These are phyloP conservation scores for Chaetomiaceae sp. DNA, from an alignment of 2,329 filamentous ascomycete genomes.

Conservation along the genomic window DNA sequence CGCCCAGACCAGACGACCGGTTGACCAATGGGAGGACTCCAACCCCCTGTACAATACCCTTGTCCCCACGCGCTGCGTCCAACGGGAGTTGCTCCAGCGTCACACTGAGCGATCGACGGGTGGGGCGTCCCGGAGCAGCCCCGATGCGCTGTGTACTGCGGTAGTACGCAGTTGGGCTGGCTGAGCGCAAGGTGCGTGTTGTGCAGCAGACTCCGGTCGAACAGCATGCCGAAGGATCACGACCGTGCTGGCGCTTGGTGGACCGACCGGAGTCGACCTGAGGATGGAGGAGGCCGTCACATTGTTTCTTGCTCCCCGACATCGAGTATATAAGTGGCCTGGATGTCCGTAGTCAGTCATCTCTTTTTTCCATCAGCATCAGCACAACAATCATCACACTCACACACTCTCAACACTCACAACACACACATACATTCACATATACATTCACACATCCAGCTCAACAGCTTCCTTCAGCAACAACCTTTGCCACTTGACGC, in stretches of 20 bases:
- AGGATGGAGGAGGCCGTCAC: neutral
- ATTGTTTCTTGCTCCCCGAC: too few relatives aligned
- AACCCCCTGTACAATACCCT: too few relatives aligned
- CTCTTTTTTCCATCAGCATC: neutral
- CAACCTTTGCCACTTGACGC: too few relatives aligned
- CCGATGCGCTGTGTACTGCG: too few relatives aligned
- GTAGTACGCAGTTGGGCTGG: too few relatives aligned
- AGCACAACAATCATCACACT: neutral
- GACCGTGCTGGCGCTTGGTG: too few relatives aligned
- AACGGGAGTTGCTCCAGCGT: neutral
- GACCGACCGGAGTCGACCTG: neutral
- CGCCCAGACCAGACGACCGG: too few relatives aligned
- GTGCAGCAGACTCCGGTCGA: neutral
- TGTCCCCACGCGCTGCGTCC: neutral
- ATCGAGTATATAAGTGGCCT: neutral
- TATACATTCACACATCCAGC: too few relatives aligned
- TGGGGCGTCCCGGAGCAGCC: neutral
- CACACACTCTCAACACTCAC: too few relatives aligned
- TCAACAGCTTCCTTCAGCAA: neutral
- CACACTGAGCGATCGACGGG: too few relatives aligned
- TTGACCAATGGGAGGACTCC: neutral
- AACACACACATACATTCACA: too few relatives aligned
- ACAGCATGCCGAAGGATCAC: neutral
- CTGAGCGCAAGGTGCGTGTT: too few relatives aligned
- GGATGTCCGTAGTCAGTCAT: neutral